Evolutionary conservation across 768 basidiomycete genomes (phyloP), one percentile per base, ranked within the genome.

Genomic region (Pulveroboletus sp.): DNA sequence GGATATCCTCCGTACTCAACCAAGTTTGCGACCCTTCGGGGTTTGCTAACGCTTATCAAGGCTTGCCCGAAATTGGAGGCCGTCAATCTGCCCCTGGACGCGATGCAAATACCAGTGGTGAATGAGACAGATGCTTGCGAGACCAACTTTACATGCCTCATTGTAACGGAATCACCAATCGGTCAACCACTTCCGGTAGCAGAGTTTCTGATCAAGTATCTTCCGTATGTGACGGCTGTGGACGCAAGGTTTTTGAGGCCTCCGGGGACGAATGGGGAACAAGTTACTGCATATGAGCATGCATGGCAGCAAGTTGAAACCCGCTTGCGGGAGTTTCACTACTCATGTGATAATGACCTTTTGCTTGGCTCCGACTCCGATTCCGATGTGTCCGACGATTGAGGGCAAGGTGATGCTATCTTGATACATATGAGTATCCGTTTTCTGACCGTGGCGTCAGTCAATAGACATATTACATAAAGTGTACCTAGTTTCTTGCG

Each of bases 151-250:
- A 12, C 8, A 2, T 19, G 4, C 2, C 35, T 55, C 42, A 21
- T 21, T 0, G 19, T 45, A n/a, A 36, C 45, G 3, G 57, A 59
- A 43, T 56, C 58, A 1, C 58, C 57, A 0, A 49, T 60, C 25
- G 32, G 40, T 6, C 10, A 47, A n/a, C 41, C 52, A 1, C 23
- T 21, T 19, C 46, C 46, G 7, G 53, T 59, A 9, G 57, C 57
- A 3, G 40, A 40, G 14, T 57, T 53, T 37, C n/a, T 61, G 20
- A 47, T 16, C 6, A 25, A 40, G 12, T 32, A 48, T 21, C 24
- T 52, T 20, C 54, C 45, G 8, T 41, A 27, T 6, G 23, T 60
- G 24, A 40, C 33, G 4, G 1, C 8, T 0, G 8, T 59, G 34
- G 46, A 45, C 2, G 25, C 24, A 8, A 43, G 23, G 29, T 51